Percentiles rank a stretch among this genome's conserved stretches.
Conservation (phyloP, 164 flowering plant species). For the Tinospora cordifolia region DNA sequence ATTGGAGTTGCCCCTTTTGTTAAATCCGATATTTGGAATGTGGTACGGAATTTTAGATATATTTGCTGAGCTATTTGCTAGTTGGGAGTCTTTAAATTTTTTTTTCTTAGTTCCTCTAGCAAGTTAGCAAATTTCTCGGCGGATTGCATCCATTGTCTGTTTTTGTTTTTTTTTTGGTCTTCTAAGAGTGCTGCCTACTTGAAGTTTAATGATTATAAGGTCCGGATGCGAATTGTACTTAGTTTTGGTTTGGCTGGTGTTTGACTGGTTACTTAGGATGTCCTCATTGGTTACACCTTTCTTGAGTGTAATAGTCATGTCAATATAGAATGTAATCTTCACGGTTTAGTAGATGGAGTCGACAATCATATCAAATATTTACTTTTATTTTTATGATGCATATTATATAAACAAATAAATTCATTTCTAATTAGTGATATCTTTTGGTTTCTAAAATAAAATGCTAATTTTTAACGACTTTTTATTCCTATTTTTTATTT, state of each 20-base stretch:
- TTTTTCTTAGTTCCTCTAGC: neutral
- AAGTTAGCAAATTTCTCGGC: no score
- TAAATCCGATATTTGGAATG: neutral
- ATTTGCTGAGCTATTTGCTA: neutral
- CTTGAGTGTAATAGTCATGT: no score
- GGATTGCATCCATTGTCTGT: no score
- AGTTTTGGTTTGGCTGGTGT: neutral
- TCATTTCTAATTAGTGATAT: neutral
- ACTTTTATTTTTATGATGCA: no score
- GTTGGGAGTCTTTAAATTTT: neutral
- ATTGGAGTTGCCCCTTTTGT: neutral
- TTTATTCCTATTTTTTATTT: no score
- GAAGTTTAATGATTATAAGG: neutral
- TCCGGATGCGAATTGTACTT: neutral
- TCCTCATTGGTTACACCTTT: neutral
- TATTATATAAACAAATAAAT: no score
- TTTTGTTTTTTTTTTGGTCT: no score
- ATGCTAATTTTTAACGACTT: no score
- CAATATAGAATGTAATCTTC: neutral
- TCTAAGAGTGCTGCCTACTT: neutral
- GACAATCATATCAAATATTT: no score
- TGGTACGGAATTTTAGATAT: neutral
- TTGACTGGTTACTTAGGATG: neutral
- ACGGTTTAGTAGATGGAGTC: neutral
- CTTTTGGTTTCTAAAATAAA: no score